A percentile compares a stretch with the other conserved stretches of the same genome.
Evolutionary conservation across 805 yeast genomes (phyloP).

Genomic region (Kuraishia molischiana): DNA sequence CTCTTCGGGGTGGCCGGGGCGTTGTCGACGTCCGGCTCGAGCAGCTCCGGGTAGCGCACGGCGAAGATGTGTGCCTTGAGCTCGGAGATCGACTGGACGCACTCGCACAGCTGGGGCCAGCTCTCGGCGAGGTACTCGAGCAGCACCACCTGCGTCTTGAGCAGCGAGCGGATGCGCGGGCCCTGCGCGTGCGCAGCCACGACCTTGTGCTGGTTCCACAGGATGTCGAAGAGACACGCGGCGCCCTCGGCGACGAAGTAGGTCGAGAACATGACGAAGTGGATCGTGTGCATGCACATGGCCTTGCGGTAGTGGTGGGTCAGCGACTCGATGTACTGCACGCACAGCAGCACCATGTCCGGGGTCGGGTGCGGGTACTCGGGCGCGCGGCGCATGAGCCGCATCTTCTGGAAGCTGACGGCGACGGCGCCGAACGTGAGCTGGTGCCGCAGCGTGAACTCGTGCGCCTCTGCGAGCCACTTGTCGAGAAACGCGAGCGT

Average conservation of each 20-base stretch:
- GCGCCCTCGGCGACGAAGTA: conserved; percentile 1
- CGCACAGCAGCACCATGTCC: not conserved
- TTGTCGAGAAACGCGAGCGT: not conserved
- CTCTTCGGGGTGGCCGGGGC: not conserved
- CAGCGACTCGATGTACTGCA: not conserved
- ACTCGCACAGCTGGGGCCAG: not conserved
- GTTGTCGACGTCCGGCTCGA: not conserved
- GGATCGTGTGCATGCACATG: not conserved
- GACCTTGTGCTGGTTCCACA: not conserved
- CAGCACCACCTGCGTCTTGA: not conserved
- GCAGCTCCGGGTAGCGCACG: not conserved
- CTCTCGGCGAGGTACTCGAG: not conserved
- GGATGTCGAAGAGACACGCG: not conserved
- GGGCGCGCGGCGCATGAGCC: not conserved
- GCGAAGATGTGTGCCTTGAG: not conserved
- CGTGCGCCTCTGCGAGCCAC: not conserved
- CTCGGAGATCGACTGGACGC: not conserved
- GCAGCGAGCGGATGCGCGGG: not conserved
- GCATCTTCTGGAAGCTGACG: not conserved
- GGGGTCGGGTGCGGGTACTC: not conserved
- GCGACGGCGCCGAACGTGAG: not conserved
- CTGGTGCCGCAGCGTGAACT: not conserved
- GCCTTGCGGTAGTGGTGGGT: not conserved
- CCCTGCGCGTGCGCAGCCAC: not conserved
- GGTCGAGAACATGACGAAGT: not conserved